Conservation (phyloP, 768 basidiomycete genomes). For the Mycena galopus region DNA sequence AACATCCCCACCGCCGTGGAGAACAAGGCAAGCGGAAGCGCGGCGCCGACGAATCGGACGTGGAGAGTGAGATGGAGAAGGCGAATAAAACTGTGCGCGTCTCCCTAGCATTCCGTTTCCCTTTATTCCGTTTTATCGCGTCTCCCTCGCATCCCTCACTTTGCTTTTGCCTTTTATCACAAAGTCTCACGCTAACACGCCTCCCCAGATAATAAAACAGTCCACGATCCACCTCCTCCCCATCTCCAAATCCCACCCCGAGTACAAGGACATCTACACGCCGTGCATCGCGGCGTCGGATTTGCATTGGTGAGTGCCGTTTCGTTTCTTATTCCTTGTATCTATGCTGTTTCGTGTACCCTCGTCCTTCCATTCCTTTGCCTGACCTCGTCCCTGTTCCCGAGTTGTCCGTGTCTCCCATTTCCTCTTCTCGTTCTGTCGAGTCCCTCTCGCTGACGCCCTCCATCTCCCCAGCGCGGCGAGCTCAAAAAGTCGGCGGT, state of each 20-base stretch:
- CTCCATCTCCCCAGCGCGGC: constrained; percentile 49
- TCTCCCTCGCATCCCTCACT: too few relatives aligned
- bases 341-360: neutral
- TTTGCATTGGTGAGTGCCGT: constrained; percentile 61
- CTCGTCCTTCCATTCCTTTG: too few relatives aligned
- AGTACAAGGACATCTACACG: constrained; percentile 65
- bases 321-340: neutral
- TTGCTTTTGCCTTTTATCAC: too few relatives aligned
- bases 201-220: constrained; percentile 59
- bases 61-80: constrained; percentile 38
- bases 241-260: constrained; percentile 58
- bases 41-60: constrained; percentile 13
- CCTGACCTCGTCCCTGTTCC: too few relatives aligned
- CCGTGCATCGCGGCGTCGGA: constrained; percentile 60
- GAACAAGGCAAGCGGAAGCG: constrained; percentile 46
- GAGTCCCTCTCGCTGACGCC: neutral
- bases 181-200: neutral
- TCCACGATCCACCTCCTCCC: constrained; percentile 57
- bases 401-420: too few relatives aligned
- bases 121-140: neutral
- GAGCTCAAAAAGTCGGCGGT: constrained; percentile 55
- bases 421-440: neutral
- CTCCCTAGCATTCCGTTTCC: constrained; percentile 7
- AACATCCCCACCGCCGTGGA: constrained; percentile 22
- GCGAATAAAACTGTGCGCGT: constrained; percentile 57